Evolutionary conservation across 306 rosid species (phyloP), one percentile per base, ranked within the genome.

Genomic region (Cucumis hystrix): DNA sequence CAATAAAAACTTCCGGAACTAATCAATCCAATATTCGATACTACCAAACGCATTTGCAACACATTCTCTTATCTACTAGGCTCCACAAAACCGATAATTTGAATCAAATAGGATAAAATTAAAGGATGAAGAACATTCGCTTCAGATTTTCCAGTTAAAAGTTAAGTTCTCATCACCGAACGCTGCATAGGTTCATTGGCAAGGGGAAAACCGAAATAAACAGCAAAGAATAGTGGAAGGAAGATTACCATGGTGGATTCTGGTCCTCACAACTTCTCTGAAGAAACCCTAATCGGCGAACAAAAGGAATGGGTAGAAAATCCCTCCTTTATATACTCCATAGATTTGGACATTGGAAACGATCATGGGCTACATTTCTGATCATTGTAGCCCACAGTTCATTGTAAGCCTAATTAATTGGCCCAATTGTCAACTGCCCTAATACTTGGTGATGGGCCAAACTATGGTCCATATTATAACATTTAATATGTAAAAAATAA

Each of bases 251-350:
- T 67, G 74, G 7, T 51, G 74, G n/a, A 28, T 43, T 43, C 54
- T 41, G 10, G 74, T 41, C 33, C 51, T 41, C 12, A 13, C 33
- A 10, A 12, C 35, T 8, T 67, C 74, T 67, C 0, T 0, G 74
- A 41, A 66, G 55, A 67, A 67, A 67, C 55, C 74, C 74, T 67
- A 67, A 67, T 41, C 51, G 74, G 55, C 74, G 18, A 20, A 13
- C 52, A 11, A 2, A 23, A n/a, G 6, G 18, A 1, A 1, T 4
- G 0, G 13, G 0, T 0, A 37, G 0, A 37, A 67, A 11, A 40
- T 40, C 17, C 49, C 52, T 39, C 33, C 0, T 0, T 40, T 67
- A 10, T 67, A 67, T 67, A 43, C 35, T 20, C 10, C 2, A 67
- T 67, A 20, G 11, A 20, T 7, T 11, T 40, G 52, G 33, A 11